These are phyloP conservation scores for Ustilago lituana DNA, from an alignment of 1,284 basidiomycete genomes.

Conservation along the genomic window DNA sequence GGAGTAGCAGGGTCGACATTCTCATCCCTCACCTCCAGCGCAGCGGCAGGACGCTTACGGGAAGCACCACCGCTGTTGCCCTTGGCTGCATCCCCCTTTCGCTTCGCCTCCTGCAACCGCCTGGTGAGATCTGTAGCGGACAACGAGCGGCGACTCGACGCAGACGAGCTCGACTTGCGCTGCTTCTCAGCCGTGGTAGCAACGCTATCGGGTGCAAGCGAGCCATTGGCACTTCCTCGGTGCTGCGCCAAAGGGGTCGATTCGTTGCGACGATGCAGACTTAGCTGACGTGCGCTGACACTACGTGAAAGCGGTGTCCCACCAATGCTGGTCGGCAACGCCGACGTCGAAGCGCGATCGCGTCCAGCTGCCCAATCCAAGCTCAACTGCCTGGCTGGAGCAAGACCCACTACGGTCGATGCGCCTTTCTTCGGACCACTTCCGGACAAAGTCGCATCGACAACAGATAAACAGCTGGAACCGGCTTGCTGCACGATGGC, in stretches of 20 bases:
- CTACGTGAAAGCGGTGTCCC: conserved; percentile 42
- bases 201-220: conserved; percentile 2
- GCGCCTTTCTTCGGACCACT: conserved; percentile 9
- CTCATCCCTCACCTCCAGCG: conserved; percentile 16
- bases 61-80: conserved; percentile 1
- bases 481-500: conserved; percentile 39
- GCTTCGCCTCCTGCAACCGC: conserved; percentile 41
- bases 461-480: neutral
- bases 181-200: conserved; percentile 11
- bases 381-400: conserved; percentile 29
- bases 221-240: neutral
- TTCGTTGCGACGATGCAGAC: conserved; percentile 16
- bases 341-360: conserved; percentile 39
- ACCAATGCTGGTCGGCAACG: conserved; percentile 34
- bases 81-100: conserved; percentile 24
- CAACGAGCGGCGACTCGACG: conserved; percentile 19
- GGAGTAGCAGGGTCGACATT: conserved; percentile 17
- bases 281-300: conserved; percentile 36
- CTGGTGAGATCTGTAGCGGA: conserved; percentile 40
- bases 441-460: neutral
- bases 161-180: conserved; percentile 1
- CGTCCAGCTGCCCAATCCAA: conserved; percentile 57
- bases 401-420: conserved; percentile 29
- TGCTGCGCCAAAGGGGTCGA: conserved; percentile 21
- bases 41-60: conserved; percentile 30